phyloP scores from a whole-genome alignment of 176 grass and related monocot genomes.

The Triticum aestivum region DNA sequence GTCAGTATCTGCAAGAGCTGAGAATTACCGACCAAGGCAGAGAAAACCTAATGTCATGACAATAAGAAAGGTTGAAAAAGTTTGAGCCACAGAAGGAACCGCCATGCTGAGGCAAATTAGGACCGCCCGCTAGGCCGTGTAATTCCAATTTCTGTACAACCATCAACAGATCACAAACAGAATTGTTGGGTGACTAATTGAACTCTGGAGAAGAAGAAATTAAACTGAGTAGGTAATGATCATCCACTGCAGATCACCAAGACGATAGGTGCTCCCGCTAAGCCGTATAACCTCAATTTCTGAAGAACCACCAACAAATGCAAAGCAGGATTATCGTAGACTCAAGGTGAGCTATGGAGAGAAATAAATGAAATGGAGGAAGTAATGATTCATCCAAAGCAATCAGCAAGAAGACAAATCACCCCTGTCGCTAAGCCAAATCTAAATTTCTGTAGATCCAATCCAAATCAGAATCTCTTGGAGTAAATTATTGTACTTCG shows the following conservation, averaged over 20 bases:
- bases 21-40: not conserved
- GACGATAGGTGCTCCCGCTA: not conserved
- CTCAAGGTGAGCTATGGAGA: not conserved
- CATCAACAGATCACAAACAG: not conserved
- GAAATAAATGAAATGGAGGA: too few relatives aligned
- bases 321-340: not conserved
- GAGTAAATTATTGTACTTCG: too few relatives aligned
- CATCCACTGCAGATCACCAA: not conserved
- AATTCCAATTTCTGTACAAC: not conserved
- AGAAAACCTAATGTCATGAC: not conserved
- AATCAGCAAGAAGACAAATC: too few relatives aligned
- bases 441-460: not conserved
- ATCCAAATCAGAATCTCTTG: too few relatives aligned
- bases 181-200: not conserved
- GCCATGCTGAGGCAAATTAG: not conserved
- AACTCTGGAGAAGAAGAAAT: too few relatives aligned
- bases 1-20: not conserved
- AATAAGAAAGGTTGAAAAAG: not conserved
- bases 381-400: too few relatives aligned
- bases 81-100: not conserved
- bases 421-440: too few relatives aligned
- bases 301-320: not conserved
- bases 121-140: not conserved
- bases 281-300: not conserved
- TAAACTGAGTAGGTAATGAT: not conserved